Evolutionary conservation across 495 filamentous ascomycete species (phyloP).

Genomic region (Neurospora sp.): DNA sequence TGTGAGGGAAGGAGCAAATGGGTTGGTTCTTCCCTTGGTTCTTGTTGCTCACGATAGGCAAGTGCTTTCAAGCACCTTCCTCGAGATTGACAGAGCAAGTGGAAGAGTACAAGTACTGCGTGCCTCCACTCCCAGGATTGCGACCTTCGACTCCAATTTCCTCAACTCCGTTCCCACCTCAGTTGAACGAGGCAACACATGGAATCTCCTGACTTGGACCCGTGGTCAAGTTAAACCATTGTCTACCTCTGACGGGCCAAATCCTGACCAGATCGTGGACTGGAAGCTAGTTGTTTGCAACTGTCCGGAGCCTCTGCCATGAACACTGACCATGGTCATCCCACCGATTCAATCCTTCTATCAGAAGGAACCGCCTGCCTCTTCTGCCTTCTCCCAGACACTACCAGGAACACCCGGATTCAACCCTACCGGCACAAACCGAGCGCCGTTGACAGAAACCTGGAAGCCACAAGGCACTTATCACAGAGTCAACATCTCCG

Average conservation of each 20-base stretch:
- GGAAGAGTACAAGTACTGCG: background rate
- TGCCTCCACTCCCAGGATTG: background rate
- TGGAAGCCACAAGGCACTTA: constrained; percentile 50
- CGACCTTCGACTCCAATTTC: background rate
- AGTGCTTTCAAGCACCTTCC: background rate
- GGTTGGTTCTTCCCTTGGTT: background rate
- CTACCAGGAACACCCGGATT: background rate
- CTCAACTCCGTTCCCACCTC: background rate
- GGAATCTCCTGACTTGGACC: background rate
- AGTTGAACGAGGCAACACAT: background rate
- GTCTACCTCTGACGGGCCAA: background rate
- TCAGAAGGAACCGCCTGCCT: constrained; percentile 16
- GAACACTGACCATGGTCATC: background rate
- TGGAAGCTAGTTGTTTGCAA: background rate
- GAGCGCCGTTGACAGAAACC: constrained; percentile 11
- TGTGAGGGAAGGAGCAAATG: background rate
- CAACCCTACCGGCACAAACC: background rate
- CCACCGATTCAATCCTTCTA: constrained; percentile 49
- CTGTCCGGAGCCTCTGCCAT: background rate
- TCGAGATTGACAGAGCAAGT: background rate
- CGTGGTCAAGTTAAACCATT: background rate
- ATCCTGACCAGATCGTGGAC: background rate
- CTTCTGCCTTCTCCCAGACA: background rate
- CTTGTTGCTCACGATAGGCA: background rate
- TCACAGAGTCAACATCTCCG: constrained; percentile 36